Percentiles rank a stretch among this genome's conserved stretches.
These are phyloP conservation scores for Heliamphora pulchella DNA, from an alignment of 179 eudicot species.

Conservation along the genomic window DNA sequence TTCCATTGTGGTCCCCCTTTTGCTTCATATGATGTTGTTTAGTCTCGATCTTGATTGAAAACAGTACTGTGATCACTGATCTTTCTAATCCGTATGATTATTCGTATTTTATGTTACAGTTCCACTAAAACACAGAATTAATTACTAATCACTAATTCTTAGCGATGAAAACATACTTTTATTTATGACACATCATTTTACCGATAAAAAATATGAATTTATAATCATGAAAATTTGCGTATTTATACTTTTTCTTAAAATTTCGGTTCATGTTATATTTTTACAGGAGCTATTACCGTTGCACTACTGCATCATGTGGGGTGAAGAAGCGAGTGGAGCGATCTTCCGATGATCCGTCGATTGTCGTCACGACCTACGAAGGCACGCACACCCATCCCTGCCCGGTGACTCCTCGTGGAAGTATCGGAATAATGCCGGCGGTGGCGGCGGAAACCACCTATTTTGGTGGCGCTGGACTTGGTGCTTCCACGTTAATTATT, in stretches of 20 bases:
- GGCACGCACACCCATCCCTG: slow-evolving; percentile 36
- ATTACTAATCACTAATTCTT: no score
- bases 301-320: slow-evolving; percentile 36
- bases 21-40: neutral
- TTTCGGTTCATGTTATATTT: neutral
- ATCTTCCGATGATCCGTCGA: slow-evolving; percentile 35
- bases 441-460: slow-evolving; percentile 21
- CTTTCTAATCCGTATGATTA: neutral
- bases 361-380: slow-evolving; percentile 41
- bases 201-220: no score
- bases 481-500: slow-evolving; percentile 13
- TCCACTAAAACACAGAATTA: no score
- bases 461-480: slow-evolving; percentile 2
- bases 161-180: no score
- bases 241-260: neutral
- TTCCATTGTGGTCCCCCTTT: slow-evolving; percentile 5
- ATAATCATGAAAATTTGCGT: no score
- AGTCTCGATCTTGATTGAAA: no score
- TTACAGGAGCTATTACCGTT: slow-evolving; percentile 44
- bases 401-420: slow-evolving; percentile 32
- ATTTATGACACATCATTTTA: no score
- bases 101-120: no score
- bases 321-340: slow-evolving; percentile 42
- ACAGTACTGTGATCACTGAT: no score
- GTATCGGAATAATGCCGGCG: slow-evolving; percentile 13